A percentile compares a stretch with the other conserved stretches of the same genome.
Conservation (phyloP, 306 rosid genomes). For the Hylodesmum podocarpum region DNA sequence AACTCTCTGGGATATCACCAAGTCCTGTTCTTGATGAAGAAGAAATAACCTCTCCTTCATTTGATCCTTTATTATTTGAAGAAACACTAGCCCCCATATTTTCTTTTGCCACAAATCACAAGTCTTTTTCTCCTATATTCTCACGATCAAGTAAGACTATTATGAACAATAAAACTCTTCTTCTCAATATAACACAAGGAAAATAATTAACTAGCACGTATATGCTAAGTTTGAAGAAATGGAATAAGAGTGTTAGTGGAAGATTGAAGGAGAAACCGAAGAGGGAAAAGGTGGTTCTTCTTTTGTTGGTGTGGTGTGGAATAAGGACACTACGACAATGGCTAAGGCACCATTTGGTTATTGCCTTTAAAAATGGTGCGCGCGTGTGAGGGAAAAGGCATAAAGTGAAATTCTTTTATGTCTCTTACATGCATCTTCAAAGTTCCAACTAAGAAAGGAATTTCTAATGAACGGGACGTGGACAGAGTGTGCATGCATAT, state of each 20-base stretch:
- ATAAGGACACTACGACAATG: not conserved
- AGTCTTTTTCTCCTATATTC: no score
- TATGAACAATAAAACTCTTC: no score
- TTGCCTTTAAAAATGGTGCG: not conserved
- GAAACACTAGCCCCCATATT: conserved; percentile 74
- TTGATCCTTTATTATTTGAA: conserved; percentile 10
- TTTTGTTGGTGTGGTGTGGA: conserved; percentile 28
- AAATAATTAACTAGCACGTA: not conserved
- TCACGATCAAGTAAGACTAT: no score
- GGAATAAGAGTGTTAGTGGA: not conserved
- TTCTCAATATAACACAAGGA: conserved; percentile 19
- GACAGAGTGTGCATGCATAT: conserved; percentile 31
- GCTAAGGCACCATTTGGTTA: conserved; percentile 20
- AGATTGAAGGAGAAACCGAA: conserved; percentile 5
- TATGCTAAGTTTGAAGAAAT: not conserved
- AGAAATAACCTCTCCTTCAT: conserved; percentile 1
- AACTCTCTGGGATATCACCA: conserved; percentile 76
- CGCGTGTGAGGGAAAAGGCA: conserved; percentile 21
- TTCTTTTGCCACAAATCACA: no score
- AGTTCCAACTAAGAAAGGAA: conserved; percentile 11
- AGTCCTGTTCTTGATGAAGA: conserved; percentile 40
- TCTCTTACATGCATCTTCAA: not conserved
- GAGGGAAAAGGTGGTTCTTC: conserved; percentile 32
- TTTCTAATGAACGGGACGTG: conserved; percentile 15
- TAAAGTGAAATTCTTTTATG: conserved; percentile 33